Conservation (phyloP, 208 protist genomes). For the Trypanosoma melophagium region DNA sequence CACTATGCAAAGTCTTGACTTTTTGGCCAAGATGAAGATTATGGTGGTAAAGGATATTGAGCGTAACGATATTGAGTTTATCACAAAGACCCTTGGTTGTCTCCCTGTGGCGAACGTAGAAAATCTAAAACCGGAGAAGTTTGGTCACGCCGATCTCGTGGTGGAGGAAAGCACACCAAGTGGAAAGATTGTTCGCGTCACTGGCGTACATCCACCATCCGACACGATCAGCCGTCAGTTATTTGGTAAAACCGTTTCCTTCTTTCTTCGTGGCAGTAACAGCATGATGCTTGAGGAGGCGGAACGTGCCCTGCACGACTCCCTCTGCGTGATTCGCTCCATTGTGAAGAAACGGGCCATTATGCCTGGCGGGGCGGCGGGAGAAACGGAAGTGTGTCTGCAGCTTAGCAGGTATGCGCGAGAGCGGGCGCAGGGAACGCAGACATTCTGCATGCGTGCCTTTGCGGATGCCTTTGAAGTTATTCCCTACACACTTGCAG, state of each 20-base stretch:
- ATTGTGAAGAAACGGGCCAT: constrained; percentile 97
- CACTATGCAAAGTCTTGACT: constrained; percentile 97
- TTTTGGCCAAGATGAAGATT: constrained; percentile 99
- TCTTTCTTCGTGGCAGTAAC: constrained; percentile 97
- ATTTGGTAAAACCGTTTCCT: constrained; percentile 94
- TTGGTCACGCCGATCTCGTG: constrained; percentile 94
- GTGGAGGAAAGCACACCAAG: constrained; percentile 91
- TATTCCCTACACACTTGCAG: constrained; percentile 98
- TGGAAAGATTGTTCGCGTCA: constrained; percentile 95
- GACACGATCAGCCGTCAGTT: constrained; percentile 46
- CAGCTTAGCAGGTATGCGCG: constrained; percentile 92
- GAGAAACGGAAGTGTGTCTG: constrained; percentile 96
- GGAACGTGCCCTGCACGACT: constrained; percentile 99
- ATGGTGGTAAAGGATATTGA: constrained; percentile 99
- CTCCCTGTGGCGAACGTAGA: constrained; percentile 97
- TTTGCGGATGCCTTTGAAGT: constrained; percentile 98
- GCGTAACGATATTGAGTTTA: constrained; percentile 98
- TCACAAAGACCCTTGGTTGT: constrained; percentile 97
- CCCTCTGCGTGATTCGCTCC: constrained; percentile 98
- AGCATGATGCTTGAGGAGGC: constrained; percentile 97
- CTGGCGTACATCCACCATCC: constrained; percentile 78
- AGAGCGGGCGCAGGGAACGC: constrained; percentile 73
- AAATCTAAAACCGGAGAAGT: constrained; percentile 95
- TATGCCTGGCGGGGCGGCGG: constrained; percentile 96
- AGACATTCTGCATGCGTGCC: constrained; percentile 93